These are phyloP conservation scores for Fusarium subglutinans DNA, from an alignment of 2,329 filamentous ascomycete species.

Conservation along the genomic window DNA sequence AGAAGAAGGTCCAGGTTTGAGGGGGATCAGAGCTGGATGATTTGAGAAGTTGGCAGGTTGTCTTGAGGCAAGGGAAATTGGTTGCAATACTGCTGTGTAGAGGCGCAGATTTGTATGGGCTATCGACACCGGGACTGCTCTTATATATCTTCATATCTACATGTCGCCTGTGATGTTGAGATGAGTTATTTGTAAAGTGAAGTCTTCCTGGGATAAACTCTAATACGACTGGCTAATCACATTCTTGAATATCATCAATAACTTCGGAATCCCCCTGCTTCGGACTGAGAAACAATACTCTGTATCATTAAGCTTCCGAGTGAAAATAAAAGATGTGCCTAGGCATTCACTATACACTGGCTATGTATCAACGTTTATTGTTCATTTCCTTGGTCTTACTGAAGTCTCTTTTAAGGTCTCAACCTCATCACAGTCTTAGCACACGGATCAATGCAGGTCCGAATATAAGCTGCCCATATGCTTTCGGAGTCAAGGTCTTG, in stretches of 20 bases:
- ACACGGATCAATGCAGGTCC: too few species aligned
- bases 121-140: rapidly evolving
- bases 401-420: background rate
- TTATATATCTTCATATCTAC: rapidly evolving
- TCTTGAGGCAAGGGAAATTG: background rate
- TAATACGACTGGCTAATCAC: background rate
- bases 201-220: rapidly evolving
- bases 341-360: too few species aligned
- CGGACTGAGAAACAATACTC: rapidly evolving
- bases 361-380: rapidly evolving
- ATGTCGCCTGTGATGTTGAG: rapidly evolving
- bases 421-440: background rate
- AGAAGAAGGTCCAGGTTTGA: background rate
- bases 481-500: background rate
- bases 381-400: background rate
- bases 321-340: background rate
- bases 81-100: background rate
- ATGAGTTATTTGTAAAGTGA: background rate
- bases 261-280: background rate
- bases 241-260: background rate
- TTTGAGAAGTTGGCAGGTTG: background rate
- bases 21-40: background rate
- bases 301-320: rapidly evolving
- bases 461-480: background rate
- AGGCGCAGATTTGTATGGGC: rapidly evolving